Evolutionary conservation across 208 protist genomes (phyloP).

Genomic region (Crithidia acanthocephali): DNA sequence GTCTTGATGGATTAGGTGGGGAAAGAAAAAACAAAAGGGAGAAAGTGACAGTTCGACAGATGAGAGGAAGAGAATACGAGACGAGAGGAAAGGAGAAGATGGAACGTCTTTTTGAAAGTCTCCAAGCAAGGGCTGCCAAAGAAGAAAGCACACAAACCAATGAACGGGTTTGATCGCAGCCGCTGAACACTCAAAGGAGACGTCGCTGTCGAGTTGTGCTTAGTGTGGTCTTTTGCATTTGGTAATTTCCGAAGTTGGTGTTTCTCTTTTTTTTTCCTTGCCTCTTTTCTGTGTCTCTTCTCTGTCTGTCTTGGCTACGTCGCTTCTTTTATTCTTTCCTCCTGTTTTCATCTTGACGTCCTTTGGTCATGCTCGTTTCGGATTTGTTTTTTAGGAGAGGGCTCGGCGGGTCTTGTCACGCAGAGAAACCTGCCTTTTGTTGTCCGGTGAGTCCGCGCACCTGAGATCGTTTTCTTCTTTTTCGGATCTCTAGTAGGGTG

Average conservation of each 20-base stretch:
- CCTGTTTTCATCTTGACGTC: constrained; percentile 7
- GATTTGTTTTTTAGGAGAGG: not conserved
- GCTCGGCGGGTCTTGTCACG: too few species aligned
- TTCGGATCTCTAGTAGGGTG: not conserved
- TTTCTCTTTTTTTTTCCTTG: not conserved
- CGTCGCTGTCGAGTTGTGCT: not conserved
- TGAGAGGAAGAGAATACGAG: not conserved
- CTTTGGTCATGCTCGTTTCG: constrained; percentile 5
- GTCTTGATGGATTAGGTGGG: not conserved
- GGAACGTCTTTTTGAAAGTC: too few species aligned
- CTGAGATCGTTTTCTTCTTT: not conserved
- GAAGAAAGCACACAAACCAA: not conserved
- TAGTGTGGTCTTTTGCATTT: too few species aligned
- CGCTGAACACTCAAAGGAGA: not conserved
- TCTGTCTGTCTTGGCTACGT: not conserved
- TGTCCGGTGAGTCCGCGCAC: too few species aligned
- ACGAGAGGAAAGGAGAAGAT: not conserved
- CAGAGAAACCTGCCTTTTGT: not conserved
- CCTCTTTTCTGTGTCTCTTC: not conserved
- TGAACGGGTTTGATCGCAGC: not conserved
- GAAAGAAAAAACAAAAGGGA: constrained; percentile 19
- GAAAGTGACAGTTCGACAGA: not conserved
- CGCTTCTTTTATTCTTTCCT: constrained; percentile 1
- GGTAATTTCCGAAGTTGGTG: not conserved
- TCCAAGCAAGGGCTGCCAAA: too few species aligned